Conservation (phyloP, 495 filamentous ascomycete genomes). For the Lophiotrema nucula region DNA sequence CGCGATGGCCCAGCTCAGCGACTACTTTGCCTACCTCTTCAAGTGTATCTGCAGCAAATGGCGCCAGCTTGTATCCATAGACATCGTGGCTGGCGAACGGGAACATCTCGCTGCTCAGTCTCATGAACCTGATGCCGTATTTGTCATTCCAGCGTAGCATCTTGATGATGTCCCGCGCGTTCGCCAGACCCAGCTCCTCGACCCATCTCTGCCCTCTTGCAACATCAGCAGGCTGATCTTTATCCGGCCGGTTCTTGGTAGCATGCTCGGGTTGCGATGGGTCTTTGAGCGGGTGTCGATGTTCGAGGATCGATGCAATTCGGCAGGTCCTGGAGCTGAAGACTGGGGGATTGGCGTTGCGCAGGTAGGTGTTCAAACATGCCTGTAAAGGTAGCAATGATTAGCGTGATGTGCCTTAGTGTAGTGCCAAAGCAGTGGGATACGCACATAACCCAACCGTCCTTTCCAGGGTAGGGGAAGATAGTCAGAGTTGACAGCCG, state of each 20-base stretch:
- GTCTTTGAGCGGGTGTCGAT: slow-evolving; percentile 75
- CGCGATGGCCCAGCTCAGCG: slow-evolving; percentile 76
- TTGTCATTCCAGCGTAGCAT: slow-evolving; percentile 91
- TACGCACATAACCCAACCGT: slow-evolving; percentile 79
- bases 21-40: slow-evolving; percentile 74
- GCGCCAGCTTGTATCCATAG: slow-evolving; percentile 83
- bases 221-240: slow-evolving; percentile 60
- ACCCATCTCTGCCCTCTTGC: slow-evolving; percentile 68
- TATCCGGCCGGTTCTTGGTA: slow-evolving; percentile 80
- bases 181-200: slow-evolving; percentile 73
- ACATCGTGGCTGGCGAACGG: slow-evolving; percentile 87
- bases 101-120: slow-evolving; percentile 93
- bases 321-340: slow-evolving; percentile 92
- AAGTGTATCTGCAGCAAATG: slow-evolving; percentile 79
- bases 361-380: slow-evolving; percentile 90
- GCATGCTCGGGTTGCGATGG: slow-evolving; percentile 73
- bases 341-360: slow-evolving; percentile 77
- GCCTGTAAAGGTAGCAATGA: slow-evolving; percentile 50
- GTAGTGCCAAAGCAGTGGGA: background rate
- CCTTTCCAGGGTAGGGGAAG: slow-evolving; percentile 93
- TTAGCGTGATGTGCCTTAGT: slow-evolving; percentile 6
- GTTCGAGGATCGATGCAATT: slow-evolving; percentile 85
- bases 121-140: slow-evolving; percentile 89
- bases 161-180: slow-evolving; percentile 79
- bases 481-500: slow-evolving; percentile 80